A percentile compares a stretch with the other conserved stretches of the same genome.
Conservation (phyloP, 192 early-diverging fungal species). For the Coemansia brasiliensis region DNA sequence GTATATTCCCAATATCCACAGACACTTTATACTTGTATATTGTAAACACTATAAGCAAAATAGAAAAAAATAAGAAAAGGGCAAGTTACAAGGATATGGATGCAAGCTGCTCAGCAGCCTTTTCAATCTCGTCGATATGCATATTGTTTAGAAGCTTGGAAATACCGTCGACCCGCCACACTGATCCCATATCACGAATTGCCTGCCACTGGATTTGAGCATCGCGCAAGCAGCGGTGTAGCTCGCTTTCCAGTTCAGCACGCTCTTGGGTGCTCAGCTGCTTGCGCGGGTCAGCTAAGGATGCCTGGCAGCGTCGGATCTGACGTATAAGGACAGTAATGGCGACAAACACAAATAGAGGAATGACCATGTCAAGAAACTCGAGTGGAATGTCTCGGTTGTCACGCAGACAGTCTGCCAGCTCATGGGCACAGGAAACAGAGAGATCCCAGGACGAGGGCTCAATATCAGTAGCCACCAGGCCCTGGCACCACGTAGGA, state of each 20-base stretch:
- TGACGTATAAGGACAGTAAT: conserved; percentile 28
- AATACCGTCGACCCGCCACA: conserved; percentile 19
- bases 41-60: neutral
- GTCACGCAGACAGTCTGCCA: conserved; percentile 3
- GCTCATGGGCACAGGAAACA: conserved; percentile 14
- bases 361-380: conserved; percentile 23
- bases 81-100: conserved; percentile 3
- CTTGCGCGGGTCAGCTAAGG: neutral
- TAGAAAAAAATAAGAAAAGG: neutral
- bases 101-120: conserved; percentile 10
- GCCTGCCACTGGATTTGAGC: conserved; percentile 4
- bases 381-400: conserved; percentile 30
- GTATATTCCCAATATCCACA: no score
- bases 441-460: conserved; percentile 18
- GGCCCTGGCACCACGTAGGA: conserved; percentile 21
- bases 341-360: conserved; percentile 18
- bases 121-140: conserved; percentile 22
- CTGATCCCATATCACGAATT: conserved; percentile 9
- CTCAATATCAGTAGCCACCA: conserved; percentile 23
- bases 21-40: no score
- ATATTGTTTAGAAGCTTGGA: conserved; percentile 13
- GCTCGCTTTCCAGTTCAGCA: conserved; percentile 1
- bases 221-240: conserved; percentile 11
- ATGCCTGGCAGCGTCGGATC: conserved; percentile 10
- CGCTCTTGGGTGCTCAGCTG: neutral